These are phyloP conservation scores for Melaleuca alternifolia DNA, from an alignment of 345 rosid species.

Conservation along the genomic window DNA sequence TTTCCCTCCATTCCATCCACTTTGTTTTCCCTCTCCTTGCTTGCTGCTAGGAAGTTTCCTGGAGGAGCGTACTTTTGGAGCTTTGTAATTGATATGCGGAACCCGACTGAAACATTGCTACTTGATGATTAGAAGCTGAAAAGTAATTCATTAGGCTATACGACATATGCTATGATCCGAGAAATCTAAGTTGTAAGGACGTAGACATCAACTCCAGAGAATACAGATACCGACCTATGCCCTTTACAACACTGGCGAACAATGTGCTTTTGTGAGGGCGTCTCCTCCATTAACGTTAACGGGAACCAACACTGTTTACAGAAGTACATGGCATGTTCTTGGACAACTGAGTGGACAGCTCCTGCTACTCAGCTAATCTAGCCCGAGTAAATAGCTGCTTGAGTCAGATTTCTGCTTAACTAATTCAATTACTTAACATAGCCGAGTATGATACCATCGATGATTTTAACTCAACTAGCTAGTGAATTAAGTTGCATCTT, in stretches of 20 bases:
- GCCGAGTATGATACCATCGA: background rate
- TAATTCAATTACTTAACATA: background rate
- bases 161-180: background rate
- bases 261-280: background rate
- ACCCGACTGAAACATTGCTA: background rate
- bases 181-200: background rate
- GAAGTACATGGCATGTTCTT: background rate
- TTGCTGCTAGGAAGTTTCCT: constrained; percentile 33
- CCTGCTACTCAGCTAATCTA: background rate
- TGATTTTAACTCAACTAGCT: background rate
- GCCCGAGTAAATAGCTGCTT: background rate
- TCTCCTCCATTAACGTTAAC: background rate
- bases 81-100: background rate
- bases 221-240: background rate
- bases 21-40: background rate
- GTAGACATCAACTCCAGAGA: background rate
- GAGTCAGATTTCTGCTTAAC: background rate
- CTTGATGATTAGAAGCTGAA: background rate
- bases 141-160: background rate
- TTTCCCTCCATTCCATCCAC: background rate
- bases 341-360: background rate
- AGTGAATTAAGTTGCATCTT: background rate
- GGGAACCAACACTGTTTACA: background rate
- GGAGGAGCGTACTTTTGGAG: background rate
- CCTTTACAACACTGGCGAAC: background rate